Conservation (phyloP, 257 asterid genomes). For the Fraxinus cuspidata region DNA sequence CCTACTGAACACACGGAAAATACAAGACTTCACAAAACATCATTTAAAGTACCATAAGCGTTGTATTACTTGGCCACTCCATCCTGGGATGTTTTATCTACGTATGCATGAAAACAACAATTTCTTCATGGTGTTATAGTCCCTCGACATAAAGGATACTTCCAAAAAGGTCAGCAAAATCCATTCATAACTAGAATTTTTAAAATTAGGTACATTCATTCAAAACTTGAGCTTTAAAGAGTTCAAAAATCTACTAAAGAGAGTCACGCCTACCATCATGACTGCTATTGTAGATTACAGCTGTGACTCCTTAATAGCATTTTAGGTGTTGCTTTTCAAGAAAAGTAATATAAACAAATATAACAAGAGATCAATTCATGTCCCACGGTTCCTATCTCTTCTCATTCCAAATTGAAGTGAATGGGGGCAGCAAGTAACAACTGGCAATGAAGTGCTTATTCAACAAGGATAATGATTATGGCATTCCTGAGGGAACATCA, state of each 20-base stretch:
- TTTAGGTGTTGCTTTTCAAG: not conserved
- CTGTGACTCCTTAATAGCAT: not conserved
- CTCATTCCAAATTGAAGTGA: not conserved
- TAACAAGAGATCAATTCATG: not conserved
- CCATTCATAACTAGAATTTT: not conserved
- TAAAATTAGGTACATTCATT: not conserved
- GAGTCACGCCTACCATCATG: not conserved
- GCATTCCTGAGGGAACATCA: not conserved
- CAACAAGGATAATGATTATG: not conserved
- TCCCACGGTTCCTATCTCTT: not conserved
- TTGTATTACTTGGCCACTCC: not conserved
- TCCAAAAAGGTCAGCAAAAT: not conserved
- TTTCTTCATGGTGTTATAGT: not conserved
- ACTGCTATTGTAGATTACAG: not conserved
- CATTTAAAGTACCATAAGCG: not conserved
- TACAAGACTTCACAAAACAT: not conserved
- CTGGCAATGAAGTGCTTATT: not conserved
- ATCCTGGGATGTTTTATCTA: not conserved
- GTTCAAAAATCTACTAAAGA: not conserved
- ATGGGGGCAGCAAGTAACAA: not conserved
- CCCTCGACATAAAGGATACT: not conserved
- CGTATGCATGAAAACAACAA: not conserved
- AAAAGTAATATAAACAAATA: not conserved
- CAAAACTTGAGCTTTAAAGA: not conserved
- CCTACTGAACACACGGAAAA: slow-evolving; percentile 19